phyloP scores from a whole-genome alignment of 139 green algal species.

The Picocystis salinarum region DNA sequence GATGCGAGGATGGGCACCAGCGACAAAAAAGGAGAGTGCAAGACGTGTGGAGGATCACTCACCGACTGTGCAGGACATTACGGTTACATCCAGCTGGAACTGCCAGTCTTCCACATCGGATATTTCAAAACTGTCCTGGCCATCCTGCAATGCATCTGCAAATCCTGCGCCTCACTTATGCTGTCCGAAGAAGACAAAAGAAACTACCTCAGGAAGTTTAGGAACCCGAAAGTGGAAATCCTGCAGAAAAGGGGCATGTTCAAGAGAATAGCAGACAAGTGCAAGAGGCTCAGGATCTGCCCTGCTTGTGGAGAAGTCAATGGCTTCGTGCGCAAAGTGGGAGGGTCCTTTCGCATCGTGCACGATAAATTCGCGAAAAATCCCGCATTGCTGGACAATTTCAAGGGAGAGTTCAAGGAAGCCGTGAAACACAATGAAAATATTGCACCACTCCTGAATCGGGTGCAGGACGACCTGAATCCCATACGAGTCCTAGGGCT shows the following conservation, averaged over 20 bases:
- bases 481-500: conserved; percentile 35
- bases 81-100: conserved; percentile 82
- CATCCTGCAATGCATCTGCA: conserved; percentile 95
- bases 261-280: conserved; percentile 60
- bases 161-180: conserved; percentile 77
- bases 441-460: conserved; percentile 24
- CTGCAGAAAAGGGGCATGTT: conserved; percentile 44
- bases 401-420: conserved; percentile 29
- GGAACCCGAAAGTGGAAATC: conserved; percentile 53
- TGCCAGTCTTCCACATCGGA: conserved; percentile 97
- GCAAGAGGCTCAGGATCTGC: conserved; percentile 67
- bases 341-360: conserved; percentile 53
- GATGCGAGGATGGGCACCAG: conserved; percentile 56
- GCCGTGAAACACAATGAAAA: conserved; percentile 39
- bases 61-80: conserved; percentile 90
- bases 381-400: conserved; percentile 11
- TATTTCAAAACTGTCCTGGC: conserved; percentile 76
- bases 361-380: conserved; percentile 81
- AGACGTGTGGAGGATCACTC: conserved; percentile 79
- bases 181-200: conserved; percentile 49
- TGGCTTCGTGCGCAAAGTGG: conserved; percentile 36
- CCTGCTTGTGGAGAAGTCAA: conserved; percentile 19
- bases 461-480: conserved; percentile 75
- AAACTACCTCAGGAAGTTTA: conserved; percentile 27
- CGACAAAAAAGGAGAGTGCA: conserved; percentile 60